Percentiles rank a stretch among this genome's conserved stretches.
These are phyloP conservation scores for Clonostachys rhizophaga DNA, from an alignment of 2,329 filamentous ascomycete genomes.

Conservation along the genomic window DNA sequence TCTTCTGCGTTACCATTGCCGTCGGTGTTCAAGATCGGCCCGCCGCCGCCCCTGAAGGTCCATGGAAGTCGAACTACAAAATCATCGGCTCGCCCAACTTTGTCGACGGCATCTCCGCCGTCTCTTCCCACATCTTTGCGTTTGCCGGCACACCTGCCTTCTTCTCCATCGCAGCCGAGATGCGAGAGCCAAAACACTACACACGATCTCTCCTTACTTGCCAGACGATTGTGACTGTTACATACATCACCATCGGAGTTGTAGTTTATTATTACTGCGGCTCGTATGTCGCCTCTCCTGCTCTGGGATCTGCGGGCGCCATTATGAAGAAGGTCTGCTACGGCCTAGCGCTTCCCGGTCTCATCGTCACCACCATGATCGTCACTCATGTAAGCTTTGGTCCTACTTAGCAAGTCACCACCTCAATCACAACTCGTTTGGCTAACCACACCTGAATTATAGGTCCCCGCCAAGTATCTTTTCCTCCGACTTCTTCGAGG, in stretches of 20 bases:
- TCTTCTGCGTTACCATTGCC: slow-evolving; percentile 18
- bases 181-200: slow-evolving; percentile 20
- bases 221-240: slow-evolving; percentile 17
- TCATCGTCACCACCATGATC: slow-evolving; percentile 17
- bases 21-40: slow-evolving; percentile 20
- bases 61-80: slow-evolving; percentile 18
- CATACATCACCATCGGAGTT: slow-evolving; percentile 21
- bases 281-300: slow-evolving; percentile 37
- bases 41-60: slow-evolving; percentile 11
- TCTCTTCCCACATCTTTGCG: slow-evolving; percentile 26
- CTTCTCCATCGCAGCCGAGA: slow-evolving; percentile 23
- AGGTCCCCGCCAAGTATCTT: slow-evolving; percentile 6
- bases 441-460: slow-evolving; percentile 6
- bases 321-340: slow-evolving; percentile 38
- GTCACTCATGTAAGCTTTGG: slow-evolving; percentile 15
- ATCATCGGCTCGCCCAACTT: slow-evolving; percentile 20
- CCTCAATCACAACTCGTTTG: neutral
- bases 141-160: slow-evolving; percentile 27
- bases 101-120: slow-evolving; percentile 16
- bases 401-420: slow-evolving; percentile 8
- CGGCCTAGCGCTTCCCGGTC: slow-evolving; percentile 24
- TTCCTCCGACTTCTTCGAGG: slow-evolving; percentile 12
- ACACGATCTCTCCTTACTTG: slow-evolving; percentile 16
- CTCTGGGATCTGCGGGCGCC: slow-evolving; percentile 36
- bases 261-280: slow-evolving; percentile 42